A percentile compares a stretch with the other conserved stretches of the same genome.
Evolutionary conservation across 345 rosid genomes (phyloP).

Genomic region (Rhizophora mangle): DNA sequence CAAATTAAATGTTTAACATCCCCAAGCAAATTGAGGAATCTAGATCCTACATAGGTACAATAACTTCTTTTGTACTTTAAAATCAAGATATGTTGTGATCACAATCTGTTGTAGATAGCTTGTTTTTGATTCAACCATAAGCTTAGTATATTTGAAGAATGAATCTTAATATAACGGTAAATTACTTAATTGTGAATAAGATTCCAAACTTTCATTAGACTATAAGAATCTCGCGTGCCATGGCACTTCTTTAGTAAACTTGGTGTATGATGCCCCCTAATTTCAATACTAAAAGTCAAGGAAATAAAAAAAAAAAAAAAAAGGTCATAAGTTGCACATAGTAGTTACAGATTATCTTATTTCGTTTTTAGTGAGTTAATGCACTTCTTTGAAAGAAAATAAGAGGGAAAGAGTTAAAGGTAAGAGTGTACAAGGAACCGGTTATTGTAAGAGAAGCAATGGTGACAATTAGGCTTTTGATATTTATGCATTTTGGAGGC

Average conservation of each 20-base stretch:
- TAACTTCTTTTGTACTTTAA: background rate
- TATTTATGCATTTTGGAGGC: background rate
- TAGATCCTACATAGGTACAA: background rate
- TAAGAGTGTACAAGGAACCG: conserved; percentile 12
- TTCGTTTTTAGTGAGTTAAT: background rate
- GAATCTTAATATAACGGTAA: too few species aligned
- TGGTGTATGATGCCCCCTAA: too few species aligned
- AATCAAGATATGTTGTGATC: background rate
- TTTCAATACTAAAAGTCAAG: background rate
- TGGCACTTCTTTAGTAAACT: too few species aligned
- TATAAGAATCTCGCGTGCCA: too few species aligned
- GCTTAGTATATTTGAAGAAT: too few species aligned
- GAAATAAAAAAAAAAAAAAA: background rate
- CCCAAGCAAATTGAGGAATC: background rate
- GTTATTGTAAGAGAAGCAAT: conserved; percentile 16
- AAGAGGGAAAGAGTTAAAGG: conserved; percentile 21
- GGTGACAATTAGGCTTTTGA: background rate
- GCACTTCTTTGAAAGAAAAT: background rate
- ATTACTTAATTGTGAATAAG: too few species aligned
- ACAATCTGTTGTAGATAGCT: background rate
- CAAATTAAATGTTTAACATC: background rate
- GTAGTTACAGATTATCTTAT: too few species aligned
- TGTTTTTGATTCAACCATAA: too few species aligned
- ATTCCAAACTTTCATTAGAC: too few species aligned
- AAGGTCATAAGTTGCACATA: too few species aligned